Evolutionary conservation across 352 stramenopile species (phyloP), one percentile per base, ranked within the genome.

Genomic region (Phytopythium vexans): DNA sequence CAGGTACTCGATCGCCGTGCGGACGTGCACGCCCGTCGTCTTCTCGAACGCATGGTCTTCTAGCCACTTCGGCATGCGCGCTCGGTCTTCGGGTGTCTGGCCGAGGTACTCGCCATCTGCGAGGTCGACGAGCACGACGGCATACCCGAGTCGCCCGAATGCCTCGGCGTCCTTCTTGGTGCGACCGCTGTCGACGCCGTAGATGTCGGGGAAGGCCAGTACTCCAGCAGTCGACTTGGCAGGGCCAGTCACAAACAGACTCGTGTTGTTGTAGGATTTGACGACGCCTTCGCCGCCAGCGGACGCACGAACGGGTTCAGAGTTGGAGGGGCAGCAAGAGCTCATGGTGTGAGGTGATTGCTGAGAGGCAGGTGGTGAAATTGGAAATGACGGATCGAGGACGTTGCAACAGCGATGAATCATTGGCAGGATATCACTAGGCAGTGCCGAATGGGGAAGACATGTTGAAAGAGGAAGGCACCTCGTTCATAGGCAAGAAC

Each of bases 81-180:
- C n/a, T n/a, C n/a, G n/a, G n/a, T 64, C 54, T 16, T 62, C 41
- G 5, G 54, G 38, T 2, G 45, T 36, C 16, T 34, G n/a, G 8
- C 31, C 12, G 8, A 32, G 60, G 51, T 72, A 69, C 16, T 73
- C 64, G 0, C 60, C 56, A 12, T 58, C 53, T 8, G 49, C 47
- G 8, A 68, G 31, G 12, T 76, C 60, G 10, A 73, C 50, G 8
- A 76, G 31, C 16, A 63, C 64, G 7, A 74, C 64, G 34, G 61
- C 51, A 32, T 68, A 77, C 8, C 56, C 64, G 9, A 66, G 27
- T 12, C 60, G 56, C 21, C 49, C 63, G 15, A 74, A 39, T 6
- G 41, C 46, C 43, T 71, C 60, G 11, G 56, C 63, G 44, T 74
- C 64, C 38, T 62, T 49, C 52, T 74, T 68, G 52, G 64, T 69